These are phyloP conservation scores for Penicillium malachiteum DNA, from an alignment of 495 filamentous ascomycete species.

Conservation along the genomic window DNA sequence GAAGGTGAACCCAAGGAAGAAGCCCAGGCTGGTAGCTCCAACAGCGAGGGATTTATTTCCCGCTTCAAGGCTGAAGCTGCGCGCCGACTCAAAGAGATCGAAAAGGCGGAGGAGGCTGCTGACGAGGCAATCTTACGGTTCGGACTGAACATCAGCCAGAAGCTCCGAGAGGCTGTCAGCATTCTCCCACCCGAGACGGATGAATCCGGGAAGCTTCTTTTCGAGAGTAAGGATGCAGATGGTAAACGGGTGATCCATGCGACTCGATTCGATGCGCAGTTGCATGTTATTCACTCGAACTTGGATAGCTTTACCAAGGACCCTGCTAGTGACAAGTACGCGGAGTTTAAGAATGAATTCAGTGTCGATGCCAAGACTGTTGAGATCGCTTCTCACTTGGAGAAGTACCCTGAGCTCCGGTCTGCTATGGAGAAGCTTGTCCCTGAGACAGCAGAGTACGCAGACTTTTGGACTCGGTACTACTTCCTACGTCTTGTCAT, in stretches of 20 bases:
- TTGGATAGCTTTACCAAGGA: slow-evolving; percentile 83
- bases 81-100: slow-evolving; percentile 84
- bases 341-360: slow-evolving; percentile 71
- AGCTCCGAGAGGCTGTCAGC: slow-evolving; percentile 85
- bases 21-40: slow-evolving; percentile 58
- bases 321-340: slow-evolving; percentile 71
- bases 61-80: slow-evolving; percentile 78
- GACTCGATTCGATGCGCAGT: slow-evolving; percentile 90
- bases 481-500: slow-evolving; percentile 94
- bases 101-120: slow-evolving; percentile 93
- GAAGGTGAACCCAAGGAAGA: slow-evolving; percentile 30
- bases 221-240: slow-evolving; percentile 87
- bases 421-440: slow-evolving; percentile 94
- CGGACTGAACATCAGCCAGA: slow-evolving; percentile 85
- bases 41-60: slow-evolving; percentile 77
- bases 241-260: slow-evolving; percentile 90
- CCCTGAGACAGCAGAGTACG: slow-evolving; percentile 84
- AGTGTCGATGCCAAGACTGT: slow-evolving; percentile 82
- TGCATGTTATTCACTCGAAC: slow-evolving; percentile 90
- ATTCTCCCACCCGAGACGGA: slow-evolving; percentile 67
- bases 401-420: slow-evolving; percentile 85
- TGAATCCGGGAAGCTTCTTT: slow-evolving; percentile 59
- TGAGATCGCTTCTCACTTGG: slow-evolving; percentile 76
- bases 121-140: slow-evolving; percentile 95
- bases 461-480: slow-evolving; percentile 89